phyloP scores from a whole-genome alignment of 139 green algal species.

The Deuterostichococcus epilithicus region DNA sequence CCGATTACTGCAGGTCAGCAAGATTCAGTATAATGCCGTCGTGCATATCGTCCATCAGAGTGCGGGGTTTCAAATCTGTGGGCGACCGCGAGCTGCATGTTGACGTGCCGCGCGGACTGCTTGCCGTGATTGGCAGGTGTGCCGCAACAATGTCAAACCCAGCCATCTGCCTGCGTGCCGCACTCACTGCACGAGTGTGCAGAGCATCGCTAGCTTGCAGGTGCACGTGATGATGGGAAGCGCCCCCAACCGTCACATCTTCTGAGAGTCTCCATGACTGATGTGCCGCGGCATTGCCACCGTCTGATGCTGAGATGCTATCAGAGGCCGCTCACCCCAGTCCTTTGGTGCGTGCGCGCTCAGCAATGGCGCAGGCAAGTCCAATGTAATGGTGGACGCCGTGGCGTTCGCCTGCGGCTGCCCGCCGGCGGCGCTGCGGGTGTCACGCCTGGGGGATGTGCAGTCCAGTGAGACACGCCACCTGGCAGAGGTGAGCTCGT shows the following conservation, averaged over 20 bases:
- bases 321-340: too few species aligned
- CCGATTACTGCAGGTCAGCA: too few species aligned
- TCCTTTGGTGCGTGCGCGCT: not conserved
- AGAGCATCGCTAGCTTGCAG: too few species aligned
- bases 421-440: too few species aligned
- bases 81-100: constrained; percentile 2
- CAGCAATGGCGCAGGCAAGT: constrained; percentile 55
- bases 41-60: not conserved
- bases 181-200: too few species aligned
- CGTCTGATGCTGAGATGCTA: too few species aligned
- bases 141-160: not conserved
- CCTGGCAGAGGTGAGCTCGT: not conserved
- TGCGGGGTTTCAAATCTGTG: constrained; percentile 18
- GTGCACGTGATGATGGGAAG: too few species aligned
- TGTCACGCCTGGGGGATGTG: not conserved
- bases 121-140: constrained; percentile 7
- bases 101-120: not conserved
- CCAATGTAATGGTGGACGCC: constrained; percentile 29
- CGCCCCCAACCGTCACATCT: too few species aligned
- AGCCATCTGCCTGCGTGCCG: not conserved
- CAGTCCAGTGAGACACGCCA: not conserved
- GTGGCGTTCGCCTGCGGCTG: not conserved
- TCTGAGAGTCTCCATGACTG: too few species aligned
- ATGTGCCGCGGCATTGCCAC: too few species aligned
- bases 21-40: not conserved